phyloP scores from a whole-genome alignment of 805 yeast species.

The Candida pini region DNA sequence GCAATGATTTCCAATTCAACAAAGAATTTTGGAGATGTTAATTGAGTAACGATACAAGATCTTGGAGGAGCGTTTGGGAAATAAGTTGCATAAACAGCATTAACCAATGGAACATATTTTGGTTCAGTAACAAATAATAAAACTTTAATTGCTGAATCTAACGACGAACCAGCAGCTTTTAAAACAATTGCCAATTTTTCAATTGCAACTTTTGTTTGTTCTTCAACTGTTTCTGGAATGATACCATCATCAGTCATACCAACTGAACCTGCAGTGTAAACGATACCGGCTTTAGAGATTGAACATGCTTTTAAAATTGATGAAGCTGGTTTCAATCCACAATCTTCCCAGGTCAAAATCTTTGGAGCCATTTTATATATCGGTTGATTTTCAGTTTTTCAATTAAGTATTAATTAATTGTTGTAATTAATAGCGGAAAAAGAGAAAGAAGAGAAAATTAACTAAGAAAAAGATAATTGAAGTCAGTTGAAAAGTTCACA shows the following conservation, averaged over 20 bases:
- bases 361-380: conserved; percentile 15
- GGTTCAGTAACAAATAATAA: conserved; percentile 41
- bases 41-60: conserved; percentile 43
- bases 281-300: conserved; percentile 20
- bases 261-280: conserved; percentile 25
- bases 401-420: not conserved
- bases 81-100: conserved; percentile 40
- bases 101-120: conserved; percentile 35
- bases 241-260: conserved; percentile 28
- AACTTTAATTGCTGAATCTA: conserved; percentile 42
- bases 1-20: conserved; percentile 46
- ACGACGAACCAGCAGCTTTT: conserved; percentile 37
- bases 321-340: conserved; percentile 16
- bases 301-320: conserved; percentile 19
- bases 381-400: too few species aligned
- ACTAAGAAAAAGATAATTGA: too few species aligned
- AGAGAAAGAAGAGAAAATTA: not conserved
- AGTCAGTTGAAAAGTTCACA: too few species aligned
- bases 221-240: conserved; percentile 37
- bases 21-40: conserved; percentile 38
- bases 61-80: conserved; percentile 47
- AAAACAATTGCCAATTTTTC: conserved; percentile 36
- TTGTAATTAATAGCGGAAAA: not conserved
- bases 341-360: conserved; percentile 21
- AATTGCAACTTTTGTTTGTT: conserved; percentile 41